Conservation (phyloP, 352 stramenopile species). For the Plasmopara halstedii region DNA sequence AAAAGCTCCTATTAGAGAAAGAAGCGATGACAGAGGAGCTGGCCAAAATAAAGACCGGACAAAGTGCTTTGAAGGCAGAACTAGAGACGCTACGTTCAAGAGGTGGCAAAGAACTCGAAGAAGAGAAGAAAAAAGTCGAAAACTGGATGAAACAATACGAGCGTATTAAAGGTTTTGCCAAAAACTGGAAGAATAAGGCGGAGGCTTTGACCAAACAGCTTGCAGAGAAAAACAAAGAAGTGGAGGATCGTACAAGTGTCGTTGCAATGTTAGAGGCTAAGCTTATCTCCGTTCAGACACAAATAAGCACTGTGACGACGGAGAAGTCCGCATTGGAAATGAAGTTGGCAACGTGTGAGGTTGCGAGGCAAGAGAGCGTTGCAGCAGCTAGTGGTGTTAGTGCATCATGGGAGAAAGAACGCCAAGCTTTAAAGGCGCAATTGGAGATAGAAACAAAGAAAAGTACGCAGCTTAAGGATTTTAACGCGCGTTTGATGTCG, state of each 20-base stretch:
- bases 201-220: conserved; percentile 57
- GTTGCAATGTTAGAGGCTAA: conserved; percentile 37
- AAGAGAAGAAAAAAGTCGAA: conserved; percentile 59
- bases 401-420: conserved; percentile 49
- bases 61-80: conserved; percentile 33
- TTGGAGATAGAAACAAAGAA: conserved; percentile 65
- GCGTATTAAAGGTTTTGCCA: conserved; percentile 72
- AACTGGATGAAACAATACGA: conserved; percentile 74
- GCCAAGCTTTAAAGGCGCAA: conserved; percentile 41
- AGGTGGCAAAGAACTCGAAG: conserved; percentile 41
- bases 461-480: conserved; percentile 58
- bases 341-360: conserved; percentile 33
- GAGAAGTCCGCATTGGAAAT: conserved; percentile 42
- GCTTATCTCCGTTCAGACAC: conserved; percentile 23
- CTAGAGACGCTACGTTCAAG: conserved; percentile 38
- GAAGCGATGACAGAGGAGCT: conserved; percentile 44
- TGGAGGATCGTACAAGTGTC: conserved; percentile 33
- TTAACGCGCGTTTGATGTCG: conserved; percentile 62
- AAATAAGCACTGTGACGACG: conserved; percentile 19
- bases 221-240: conserved; percentile 59
- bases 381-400: conserved; percentile 23
- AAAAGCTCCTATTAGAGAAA: conserved; percentile 58
- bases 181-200: conserved; percentile 77
- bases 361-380: conserved; percentile 28
- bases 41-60: conserved; percentile 30